Percentiles rank a stretch among this genome's conserved stretches.
Evolutionary conservation across 1,284 basidiomycete species (phyloP).

Genomic region (Moniliophthora roreri): DNA sequence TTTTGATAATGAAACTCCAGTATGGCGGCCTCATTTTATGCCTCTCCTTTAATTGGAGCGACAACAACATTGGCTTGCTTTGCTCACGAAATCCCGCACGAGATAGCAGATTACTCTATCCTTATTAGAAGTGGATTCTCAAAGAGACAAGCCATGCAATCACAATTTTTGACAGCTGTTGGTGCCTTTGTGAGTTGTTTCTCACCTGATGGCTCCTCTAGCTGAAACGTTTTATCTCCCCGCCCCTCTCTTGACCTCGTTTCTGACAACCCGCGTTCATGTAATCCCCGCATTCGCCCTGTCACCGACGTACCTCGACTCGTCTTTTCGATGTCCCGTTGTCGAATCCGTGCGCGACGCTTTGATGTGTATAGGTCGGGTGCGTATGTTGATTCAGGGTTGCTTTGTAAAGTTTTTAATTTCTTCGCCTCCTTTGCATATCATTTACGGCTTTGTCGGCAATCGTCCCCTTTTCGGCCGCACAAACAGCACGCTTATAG

Average conservation of each 20-base stretch:
- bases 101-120: conserved; percentile 91
- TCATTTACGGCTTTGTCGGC: background rate
- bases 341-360: background rate
- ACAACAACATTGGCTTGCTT: conserved; percentile 91
- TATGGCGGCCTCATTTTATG: conserved; percentile 91
- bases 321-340: background rate
- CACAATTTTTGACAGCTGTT: conserved; percentile 85
- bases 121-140: conserved; percentile 86
- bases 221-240: background rate
- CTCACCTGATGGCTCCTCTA: conserved; percentile 21
- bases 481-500: conserved; percentile 75
- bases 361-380: conserved; percentile 15
- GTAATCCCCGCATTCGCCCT: background rate
- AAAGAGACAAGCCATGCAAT: conserved; percentile 87
- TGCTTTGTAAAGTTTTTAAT: background rate
- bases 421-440: background rate
- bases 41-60: conserved; percentile 84
- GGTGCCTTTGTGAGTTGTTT: conserved; percentile 77
- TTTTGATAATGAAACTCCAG: conserved; percentile 31
- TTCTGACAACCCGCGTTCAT: too few relatives aligned
- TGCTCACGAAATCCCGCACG: conserved; percentile 89
- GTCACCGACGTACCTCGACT: background rate
- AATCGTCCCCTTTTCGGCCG: background rate
- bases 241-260: background rate
- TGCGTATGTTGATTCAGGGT: conserved; percentile 6